These are phyloP conservation scores for Beverwykella pulmonaria DNA, from an alignment of 495 filamentous ascomycete genomes.

Conservation along the genomic window DNA sequence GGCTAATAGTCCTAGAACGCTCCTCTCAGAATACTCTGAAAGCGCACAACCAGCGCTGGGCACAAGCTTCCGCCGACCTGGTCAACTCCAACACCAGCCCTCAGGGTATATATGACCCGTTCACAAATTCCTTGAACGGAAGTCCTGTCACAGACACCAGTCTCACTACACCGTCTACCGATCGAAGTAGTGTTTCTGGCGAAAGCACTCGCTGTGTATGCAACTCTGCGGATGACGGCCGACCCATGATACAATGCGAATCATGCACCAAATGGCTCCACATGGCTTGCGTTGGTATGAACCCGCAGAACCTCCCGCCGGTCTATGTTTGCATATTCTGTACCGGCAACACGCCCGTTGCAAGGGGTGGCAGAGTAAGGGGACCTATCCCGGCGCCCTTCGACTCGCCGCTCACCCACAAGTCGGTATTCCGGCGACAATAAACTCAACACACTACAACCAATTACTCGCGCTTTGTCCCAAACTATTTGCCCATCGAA, in stretches of 20 bases:
- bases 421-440: constrained; percentile 32
- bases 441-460: not conserved
- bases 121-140: constrained; percentile 43
- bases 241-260: constrained; percentile 85
- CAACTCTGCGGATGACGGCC: constrained; percentile 64
- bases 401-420: constrained; percentile 37
- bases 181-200: constrained; percentile 57
- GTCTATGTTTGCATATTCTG: constrained; percentile 84
- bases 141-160: constrained; percentile 74
- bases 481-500: constrained; percentile 1
- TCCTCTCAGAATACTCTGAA: constrained; percentile 37
- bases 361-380: constrained; percentile 65
- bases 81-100: constrained; percentile 13
- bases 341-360: constrained; percentile 67
- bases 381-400: constrained; percentile 42
- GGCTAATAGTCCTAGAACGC: constrained; percentile 17
- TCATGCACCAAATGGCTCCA: constrained; percentile 88
- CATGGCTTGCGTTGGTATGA: constrained; percentile 73
- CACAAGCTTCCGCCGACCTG: constrained; percentile 44
- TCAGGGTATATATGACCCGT: constrained; percentile 30
- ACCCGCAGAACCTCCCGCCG: constrained; percentile 63
- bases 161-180: constrained; percentile 66
- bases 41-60: constrained; percentile 48
- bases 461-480: not conserved
- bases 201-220: constrained; percentile 74